Conservation (phyloP, 306 rosid species). For the Inga oerstediana region DNA sequence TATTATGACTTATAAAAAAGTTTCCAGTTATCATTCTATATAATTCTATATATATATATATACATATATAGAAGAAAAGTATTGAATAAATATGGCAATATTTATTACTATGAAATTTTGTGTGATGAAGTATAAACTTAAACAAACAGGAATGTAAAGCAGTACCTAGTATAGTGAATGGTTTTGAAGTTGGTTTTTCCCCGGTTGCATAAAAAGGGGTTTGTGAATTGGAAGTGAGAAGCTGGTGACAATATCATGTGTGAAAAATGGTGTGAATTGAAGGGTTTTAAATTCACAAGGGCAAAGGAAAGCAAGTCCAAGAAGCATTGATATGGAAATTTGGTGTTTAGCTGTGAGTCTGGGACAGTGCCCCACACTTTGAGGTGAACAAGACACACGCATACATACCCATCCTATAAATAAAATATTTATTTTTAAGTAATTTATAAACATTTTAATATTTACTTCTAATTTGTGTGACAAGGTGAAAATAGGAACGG, state of each 20-base stretch:
- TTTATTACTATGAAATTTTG: no score
- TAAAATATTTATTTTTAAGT: background rate
- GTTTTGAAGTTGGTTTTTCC: background rate
- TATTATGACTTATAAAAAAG: background rate
- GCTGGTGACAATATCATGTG: background rate
- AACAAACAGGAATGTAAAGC: background rate
- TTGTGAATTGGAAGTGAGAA: background rate
- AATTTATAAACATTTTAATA: background rate
- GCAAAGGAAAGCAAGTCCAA: background rate
- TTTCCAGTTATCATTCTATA: background rate
- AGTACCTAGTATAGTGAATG: background rate
- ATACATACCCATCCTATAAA: background rate
- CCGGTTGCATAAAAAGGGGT: background rate
- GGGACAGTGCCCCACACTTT: conserved; percentile 6
- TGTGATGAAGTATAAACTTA: no score
- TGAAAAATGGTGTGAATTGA: background rate
- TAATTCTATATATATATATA: no score
- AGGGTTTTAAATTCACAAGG: background rate
- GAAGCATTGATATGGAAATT: background rate
- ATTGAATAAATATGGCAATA: background rate
- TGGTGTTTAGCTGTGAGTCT: background rate
- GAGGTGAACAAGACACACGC: background rate
- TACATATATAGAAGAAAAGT: no score
- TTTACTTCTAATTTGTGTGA: no score
- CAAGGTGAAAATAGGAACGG: no score